phyloP scores from a whole-genome alignment of 306 rosid genomes.

The Medicago arabica region DNA sequence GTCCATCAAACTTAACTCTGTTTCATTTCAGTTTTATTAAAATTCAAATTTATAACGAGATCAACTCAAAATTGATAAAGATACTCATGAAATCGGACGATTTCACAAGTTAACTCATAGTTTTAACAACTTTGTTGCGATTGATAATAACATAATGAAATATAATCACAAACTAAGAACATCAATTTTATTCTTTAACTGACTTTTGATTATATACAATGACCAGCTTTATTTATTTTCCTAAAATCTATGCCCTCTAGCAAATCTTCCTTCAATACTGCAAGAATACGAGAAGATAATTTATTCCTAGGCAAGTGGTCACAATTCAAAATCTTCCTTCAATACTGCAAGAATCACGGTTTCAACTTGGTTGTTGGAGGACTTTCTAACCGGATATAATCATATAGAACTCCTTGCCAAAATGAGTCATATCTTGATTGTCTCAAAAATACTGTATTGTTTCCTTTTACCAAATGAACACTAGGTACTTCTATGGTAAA shows the following conservation, averaged over 20 bases:
- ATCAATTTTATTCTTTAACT: too few species aligned
- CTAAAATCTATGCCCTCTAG: background rate
- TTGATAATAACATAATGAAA: background rate
- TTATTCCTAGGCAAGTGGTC: background rate
- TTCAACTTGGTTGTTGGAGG: slow-evolving; percentile 48
- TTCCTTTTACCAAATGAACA: slow-evolving; percentile 47
- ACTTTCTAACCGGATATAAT: slow-evolving; percentile 78
- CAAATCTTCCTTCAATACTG: background rate
- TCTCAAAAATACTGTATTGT: slow-evolving; percentile 59
- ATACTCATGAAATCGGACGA: too few species aligned
- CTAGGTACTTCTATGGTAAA: slow-evolving; percentile 50
- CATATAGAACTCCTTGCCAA: slow-evolving; percentile 76
- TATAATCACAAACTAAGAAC: background rate
- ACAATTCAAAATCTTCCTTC: background rate
- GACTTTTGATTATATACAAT: too few species aligned
- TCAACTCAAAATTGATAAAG: too few species aligned
- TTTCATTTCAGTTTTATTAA: too few species aligned
- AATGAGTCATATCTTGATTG: slow-evolving; percentile 48
- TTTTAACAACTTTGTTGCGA: too few species aligned
- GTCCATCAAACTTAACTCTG: too few species aligned
- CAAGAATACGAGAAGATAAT: background rate
- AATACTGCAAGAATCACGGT: background rate
- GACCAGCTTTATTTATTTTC: background rate
- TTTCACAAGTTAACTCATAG: too few species aligned
- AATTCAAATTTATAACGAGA: too few species aligned